Base-by-base conservation (phyloP, 2,329 filamentous ascomycete genomes). In the Penicillium sp. region DNA sequence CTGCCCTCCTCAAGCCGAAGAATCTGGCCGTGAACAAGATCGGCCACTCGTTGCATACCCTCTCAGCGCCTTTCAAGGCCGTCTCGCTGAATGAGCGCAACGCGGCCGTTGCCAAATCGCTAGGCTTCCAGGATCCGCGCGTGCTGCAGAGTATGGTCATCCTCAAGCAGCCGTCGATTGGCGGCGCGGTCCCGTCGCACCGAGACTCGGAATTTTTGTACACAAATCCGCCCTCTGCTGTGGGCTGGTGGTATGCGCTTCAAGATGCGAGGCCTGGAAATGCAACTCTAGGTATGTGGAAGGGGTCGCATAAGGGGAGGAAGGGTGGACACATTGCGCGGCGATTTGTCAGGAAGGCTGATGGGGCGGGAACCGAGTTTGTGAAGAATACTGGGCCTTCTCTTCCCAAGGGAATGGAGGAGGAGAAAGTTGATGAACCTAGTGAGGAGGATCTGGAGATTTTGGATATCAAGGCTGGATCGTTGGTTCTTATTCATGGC, bases 201-300 rank as follows among this genome's bases (percentile, higher is more conserved):
- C 92, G 96, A 75, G 93, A 97, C 73, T 90, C 84, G 59, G 92
- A 91, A 1, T 99, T 97, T 63, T 64, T 99, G 55, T 97, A 96
- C 71, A 97, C 94, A 1, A 78, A 91, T 59, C 88, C 90, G 30
- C 93, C 93, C 1, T 89, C 84, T 32, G 94, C 94, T 0, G 89
- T 97, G 2, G 94, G 94, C 0, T 97, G 93, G 77, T 99, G 94
- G 94, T 96, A 97, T 72, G 94, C 94, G 10, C 82, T 99, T 32
- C 92, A 99, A 76, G 93, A 97, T 72, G 90, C 91, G 18, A 93
- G 89, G 7, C 77, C 80, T 1, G 85, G 87, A 69, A 99, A 99
- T 71, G 94, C 91, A 1, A 96, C 92, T 65, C 72, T 99, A 66
- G 90, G 87, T 57, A 96, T 97, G 74, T 82, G 91, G 60, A 86